Conservation (phyloP, 2,329 filamentous ascomycete genomes). For the Xylariaceae sp. region DNA sequence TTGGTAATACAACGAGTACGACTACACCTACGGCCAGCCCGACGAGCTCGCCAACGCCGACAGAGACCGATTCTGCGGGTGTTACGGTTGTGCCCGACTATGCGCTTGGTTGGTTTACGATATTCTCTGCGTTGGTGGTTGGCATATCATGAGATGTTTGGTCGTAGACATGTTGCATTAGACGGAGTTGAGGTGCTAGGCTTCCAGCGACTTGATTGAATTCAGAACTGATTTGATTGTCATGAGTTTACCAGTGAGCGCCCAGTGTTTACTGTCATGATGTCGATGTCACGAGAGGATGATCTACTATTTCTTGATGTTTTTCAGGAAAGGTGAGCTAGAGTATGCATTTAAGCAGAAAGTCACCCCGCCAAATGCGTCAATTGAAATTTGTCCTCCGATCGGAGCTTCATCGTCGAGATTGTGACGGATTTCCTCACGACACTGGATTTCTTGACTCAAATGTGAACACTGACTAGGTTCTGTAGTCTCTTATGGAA, state of each 20-base stretch:
- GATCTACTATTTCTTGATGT: no score
- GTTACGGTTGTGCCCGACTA: background rate
- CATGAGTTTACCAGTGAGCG: no score
- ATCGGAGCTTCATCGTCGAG: conserved; percentile 25
- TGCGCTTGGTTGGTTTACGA: background rate
- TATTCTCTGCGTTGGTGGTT: background rate
- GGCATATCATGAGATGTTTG: background rate
- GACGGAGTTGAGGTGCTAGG: no score
- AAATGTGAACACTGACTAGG: conserved; percentile 3
- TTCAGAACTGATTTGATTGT: no score
- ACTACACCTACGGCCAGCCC: conserved; percentile 2
- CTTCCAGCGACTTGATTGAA: no score
- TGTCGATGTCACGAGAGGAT: no score
- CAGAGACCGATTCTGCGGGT: background rate
- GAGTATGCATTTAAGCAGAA: no score
- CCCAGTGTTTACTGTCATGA: no score
- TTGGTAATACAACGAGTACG: conserved; percentile 22
- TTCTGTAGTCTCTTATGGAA: no score
- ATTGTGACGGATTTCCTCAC: conserved; percentile 1
- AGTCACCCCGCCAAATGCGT: conserved; percentile 14
- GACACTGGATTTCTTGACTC: conserved; percentile 8
- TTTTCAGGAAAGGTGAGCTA: no score
- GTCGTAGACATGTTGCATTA: no score
- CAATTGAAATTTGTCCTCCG: conserved; percentile 28
- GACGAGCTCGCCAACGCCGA: conserved; percentile 4